Evolutionary conservation across 306 rosid genomes (phyloP).

Genomic region (Cajanus cajan): DNA sequence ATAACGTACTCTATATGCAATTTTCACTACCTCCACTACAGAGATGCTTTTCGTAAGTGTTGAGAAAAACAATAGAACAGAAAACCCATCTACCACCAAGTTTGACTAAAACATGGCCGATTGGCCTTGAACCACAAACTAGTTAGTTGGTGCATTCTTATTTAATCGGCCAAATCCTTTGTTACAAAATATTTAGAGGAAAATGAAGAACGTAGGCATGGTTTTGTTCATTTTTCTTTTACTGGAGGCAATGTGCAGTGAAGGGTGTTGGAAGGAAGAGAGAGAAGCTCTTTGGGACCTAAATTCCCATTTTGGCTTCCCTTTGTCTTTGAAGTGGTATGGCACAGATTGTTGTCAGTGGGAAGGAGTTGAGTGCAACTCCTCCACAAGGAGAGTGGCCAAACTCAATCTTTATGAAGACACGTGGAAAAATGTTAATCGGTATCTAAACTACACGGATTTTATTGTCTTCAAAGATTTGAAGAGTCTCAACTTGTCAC

Average conservation of each 20-base stretch:
- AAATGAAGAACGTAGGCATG: not conserved
- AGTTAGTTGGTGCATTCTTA: too few relatives aligned
- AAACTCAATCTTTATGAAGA: not conserved
- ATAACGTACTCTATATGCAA: too few relatives aligned
- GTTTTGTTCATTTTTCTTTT: not conserved
- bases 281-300: not conserved
- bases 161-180: too few relatives aligned
- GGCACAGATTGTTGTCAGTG: slow-evolving; percentile 17
- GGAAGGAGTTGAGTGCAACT: slow-evolving; percentile 15
- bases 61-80: too few relatives aligned
- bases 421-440: too few relatives aligned
- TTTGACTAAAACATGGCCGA: too few relatives aligned
- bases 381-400: not conserved
- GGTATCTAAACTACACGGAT: slow-evolving; percentile 6
- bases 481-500: not conserved
- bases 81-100: too few relatives aligned
- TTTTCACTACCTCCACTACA: too few relatives aligned
- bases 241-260: not conserved
- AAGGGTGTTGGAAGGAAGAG: slow-evolving; percentile 30
- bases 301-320: not conserved
- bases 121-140: too few relatives aligned
- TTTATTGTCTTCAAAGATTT: slow-evolving; percentile 7
- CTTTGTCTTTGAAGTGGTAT: not conserved
- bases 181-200: too few relatives aligned
- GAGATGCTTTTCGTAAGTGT: too few relatives aligned